Evolutionary conservation across 1,139 yeast species (phyloP), one percentile per base, ranked within the genome.

Genomic region (Candida labiduridarum): DNA sequence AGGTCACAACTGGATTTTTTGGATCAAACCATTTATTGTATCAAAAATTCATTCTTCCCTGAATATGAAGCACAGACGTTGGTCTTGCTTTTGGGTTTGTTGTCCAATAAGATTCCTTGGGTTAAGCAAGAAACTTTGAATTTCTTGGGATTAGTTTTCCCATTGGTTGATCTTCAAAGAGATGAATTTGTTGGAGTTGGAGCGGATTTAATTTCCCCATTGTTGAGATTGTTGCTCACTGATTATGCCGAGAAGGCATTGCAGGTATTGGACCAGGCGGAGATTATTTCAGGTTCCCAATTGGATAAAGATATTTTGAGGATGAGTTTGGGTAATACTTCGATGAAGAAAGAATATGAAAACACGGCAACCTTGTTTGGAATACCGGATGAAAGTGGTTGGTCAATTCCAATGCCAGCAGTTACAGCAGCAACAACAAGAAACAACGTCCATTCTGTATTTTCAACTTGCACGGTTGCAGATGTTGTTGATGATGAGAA

Each of bases 391-490:
- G 96, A 89, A n/a, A 85, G 86, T 63, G 99, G 99, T 0, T 95
- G 99, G 99, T 86, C 97, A 0, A 85, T 95, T 45, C 96, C 98
- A 1, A 87, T 89, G 94, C 97, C 98, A 0, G 89, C 92, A 0
- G 83, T 89, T 34, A 86, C 96, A 0, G 90, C 97, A 0, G 87
- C 96, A 0, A 82, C 87, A 11, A 89, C 98, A 0, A 75, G 98
- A 56, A 89, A 89, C 63, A 94, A 95, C 63, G 96, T 95, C 1
- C 98, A 94, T 66, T 92, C 98, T 0, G 99, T 94, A 2, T 94
- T 89, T 63, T 85, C 92, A 33, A 89, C 97, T 0, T 92, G 97
- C 63, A 74, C 76, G 2, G 78, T 74, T 2, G 46, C 68, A 0
- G 55, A 64, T 0, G 47, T 49, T n/a, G 66, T 65, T 11, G 69